Evolutionary conservation across 192 early-diverging fungal genomes (phyloP).

Genomic region (Pilobolus umbonatus): DNA sequence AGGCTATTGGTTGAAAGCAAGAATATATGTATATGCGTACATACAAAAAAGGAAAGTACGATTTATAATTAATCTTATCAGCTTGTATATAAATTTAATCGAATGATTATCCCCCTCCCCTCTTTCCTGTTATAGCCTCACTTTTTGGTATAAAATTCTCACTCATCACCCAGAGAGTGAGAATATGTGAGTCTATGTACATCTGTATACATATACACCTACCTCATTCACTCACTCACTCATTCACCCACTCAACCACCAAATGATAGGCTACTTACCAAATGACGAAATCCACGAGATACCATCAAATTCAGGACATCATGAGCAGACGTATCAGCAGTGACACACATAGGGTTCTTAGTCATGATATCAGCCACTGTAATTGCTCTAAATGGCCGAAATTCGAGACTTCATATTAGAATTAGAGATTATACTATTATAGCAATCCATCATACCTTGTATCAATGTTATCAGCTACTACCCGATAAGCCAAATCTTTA

Average conservation of each 20-base stretch:
- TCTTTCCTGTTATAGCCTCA: no score
- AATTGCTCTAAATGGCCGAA: conserved; percentile 39
- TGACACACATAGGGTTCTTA: conserved; percentile 78
- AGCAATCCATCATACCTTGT: conserved; percentile 32
- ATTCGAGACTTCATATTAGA: not conserved
- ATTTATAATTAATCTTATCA: not conserved
- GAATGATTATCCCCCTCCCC: no score
- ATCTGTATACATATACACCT: not conserved
- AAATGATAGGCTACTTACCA: conserved; percentile 35
- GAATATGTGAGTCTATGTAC: no score
- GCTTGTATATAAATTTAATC: conserved; percentile 1
- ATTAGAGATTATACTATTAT: not conserved
- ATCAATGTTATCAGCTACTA: conserved; percentile 69
- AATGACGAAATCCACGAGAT: conserved; percentile 70
- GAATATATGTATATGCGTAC: no score
- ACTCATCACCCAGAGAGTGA: no score
- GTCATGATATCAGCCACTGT: conserved; percentile 78
- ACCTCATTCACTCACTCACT: no score
- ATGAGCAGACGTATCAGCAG: conserved; percentile 65
- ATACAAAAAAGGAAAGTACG: not conserved
- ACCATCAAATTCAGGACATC: conserved; percentile 80
- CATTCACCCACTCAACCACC: no score
- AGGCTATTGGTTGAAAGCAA: conserved; percentile 40
- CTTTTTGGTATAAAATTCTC: no score
- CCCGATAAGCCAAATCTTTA: conserved; percentile 87